Evolutionary conservation across 331 rosid genomes (phyloP), one percentile per base, ranked within the genome.

Genomic region (Prunus yedoensis): DNA sequence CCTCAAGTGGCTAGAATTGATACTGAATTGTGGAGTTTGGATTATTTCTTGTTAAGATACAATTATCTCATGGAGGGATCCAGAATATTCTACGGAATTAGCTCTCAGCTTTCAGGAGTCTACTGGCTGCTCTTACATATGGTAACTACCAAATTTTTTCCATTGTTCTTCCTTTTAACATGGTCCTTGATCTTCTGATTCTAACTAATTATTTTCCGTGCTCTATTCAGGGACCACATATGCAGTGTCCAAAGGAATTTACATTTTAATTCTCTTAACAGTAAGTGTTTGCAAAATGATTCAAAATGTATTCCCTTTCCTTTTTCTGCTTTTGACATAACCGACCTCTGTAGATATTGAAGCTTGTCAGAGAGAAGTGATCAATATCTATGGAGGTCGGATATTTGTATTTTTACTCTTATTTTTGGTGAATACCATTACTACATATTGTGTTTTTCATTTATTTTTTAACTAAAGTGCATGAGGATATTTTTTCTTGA

Each of bases 71-170:
- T 94, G 98, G 98, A 94, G 95, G 79, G 98, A 94, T 81, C 95
- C 93, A n/a, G 97, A 94, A 77, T 86, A 86, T 88, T 88, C 97
- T 41, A 87, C 97, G 11, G 98, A 94, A 73, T 76, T 94, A 82
- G 98, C 98, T 28, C 98, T 94, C 79, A 94, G 98, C 85, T 94
- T 94, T 81, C 98, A 91, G 82, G 98, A 94, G 88, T 73, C 89
- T 51, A 91, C 89, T 0, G 98, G 98, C 78, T 94, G 98, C 75
- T 81, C 91, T 68, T 91, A 88, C 84, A 89, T 94, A 78, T 94
- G 98, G 98, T 94, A 86, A 79, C 43, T 30, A 69, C 77, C 75
- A 76, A 71, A 52, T 57, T 28, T 70, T 75, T 75, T 27, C 9
- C 17, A 18, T 18, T 54, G 9, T 65, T 18, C 43, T 74, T 21